Evolutionary conservation across 2,329 filamentous ascomycete genomes (phyloP).

Genomic region (Orbilia ellipsospora): DNA sequence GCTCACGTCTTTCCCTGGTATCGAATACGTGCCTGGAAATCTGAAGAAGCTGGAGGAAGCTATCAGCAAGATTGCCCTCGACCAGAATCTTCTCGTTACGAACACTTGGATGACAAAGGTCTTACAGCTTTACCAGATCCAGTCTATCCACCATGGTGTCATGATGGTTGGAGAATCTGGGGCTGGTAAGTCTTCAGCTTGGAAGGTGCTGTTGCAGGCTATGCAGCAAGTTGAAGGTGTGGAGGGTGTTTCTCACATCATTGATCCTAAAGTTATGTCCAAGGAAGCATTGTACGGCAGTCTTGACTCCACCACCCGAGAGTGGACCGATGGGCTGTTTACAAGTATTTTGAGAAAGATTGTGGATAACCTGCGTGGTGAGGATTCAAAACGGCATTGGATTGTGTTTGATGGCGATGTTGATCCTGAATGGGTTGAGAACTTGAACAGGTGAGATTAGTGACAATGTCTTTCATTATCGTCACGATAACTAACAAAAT

Average conservation of each 20-base stretch:
- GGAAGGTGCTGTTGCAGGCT: conserved; percentile 91
- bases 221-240: conserved; percentile 89
- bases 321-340: conserved; percentile 99
- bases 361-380: conserved; percentile 96
- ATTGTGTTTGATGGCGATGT: conserved; percentile 99
- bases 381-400: conserved; percentile 97
- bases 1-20: conserved; percentile 85
- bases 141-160: conserved; percentile 97
- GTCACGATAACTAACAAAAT: conserved; percentile 27
- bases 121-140: conserved; percentile 96
- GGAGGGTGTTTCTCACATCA: conserved; percentile 95
- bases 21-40: conserved; percentile 91
- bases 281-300: conserved; percentile 97
- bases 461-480: not conserved
- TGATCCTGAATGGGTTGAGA: conserved; percentile 99
- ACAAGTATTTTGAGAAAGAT: conserved; percentile 98
- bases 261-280: conserved; percentile 99
- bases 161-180: conserved; percentile 99
- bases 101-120: conserved; percentile 98
- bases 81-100: conserved; percentile 87
- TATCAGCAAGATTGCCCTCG: conserved; percentile 82
- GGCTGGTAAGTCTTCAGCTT: conserved; percentile 95
- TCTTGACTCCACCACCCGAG: conserved; percentile 93
- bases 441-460: conserved; percentile 77
- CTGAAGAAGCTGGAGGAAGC: conserved; percentile 81